Evolutionary conservation across 306 rosid species (phyloP).

Genomic region (Carpinus fangiana): DNA sequence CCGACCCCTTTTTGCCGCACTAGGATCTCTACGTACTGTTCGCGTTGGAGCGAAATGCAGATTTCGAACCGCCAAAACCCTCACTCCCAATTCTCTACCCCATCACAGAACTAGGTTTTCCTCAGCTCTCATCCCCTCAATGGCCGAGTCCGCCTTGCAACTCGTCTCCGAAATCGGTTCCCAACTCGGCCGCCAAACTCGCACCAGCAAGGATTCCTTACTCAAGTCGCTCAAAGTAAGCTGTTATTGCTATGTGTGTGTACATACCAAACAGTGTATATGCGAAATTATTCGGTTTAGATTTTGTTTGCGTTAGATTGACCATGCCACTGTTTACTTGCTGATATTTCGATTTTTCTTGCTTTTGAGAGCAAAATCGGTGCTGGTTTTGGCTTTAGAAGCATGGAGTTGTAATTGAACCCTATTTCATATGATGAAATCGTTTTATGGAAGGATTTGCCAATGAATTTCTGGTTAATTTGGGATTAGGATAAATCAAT

Average conservation of each 20-base stretch:
- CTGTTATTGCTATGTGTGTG: not conserved
- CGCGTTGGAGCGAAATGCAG: not conserved
- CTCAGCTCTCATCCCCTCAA: slow-evolving; percentile 20
- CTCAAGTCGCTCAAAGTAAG: slow-evolving; percentile 73
- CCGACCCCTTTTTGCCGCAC: not conserved
- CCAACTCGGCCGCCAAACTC: slow-evolving; percentile 51
- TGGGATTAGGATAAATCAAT: not conserved
- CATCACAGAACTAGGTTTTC: slow-evolving; percentile 16
- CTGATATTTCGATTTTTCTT: not conserved
- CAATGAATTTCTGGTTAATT: not conserved
- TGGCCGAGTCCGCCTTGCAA: slow-evolving; percentile 58
- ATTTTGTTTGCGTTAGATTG: not conserved
- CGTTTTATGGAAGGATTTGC: not conserved
- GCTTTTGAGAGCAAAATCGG: not conserved
- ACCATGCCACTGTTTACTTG: not conserved
- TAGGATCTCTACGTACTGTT: not conserved
- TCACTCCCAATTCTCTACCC: not conserved
- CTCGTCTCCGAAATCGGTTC: slow-evolving; percentile 60
- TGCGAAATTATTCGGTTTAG: not conserved
- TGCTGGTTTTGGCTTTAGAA: not conserved
- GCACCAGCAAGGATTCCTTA: slow-evolving; percentile 67
- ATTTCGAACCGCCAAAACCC: slow-evolving; percentile 2
- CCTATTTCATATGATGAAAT: not conserved
- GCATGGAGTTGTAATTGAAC: not conserved
- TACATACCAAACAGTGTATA: not conserved